Evolutionary conservation across 2,329 filamentous ascomycete genomes (phyloP), one percentile per base, ranked within the genome.

Genomic region (Falciphora oryzae): DNA sequence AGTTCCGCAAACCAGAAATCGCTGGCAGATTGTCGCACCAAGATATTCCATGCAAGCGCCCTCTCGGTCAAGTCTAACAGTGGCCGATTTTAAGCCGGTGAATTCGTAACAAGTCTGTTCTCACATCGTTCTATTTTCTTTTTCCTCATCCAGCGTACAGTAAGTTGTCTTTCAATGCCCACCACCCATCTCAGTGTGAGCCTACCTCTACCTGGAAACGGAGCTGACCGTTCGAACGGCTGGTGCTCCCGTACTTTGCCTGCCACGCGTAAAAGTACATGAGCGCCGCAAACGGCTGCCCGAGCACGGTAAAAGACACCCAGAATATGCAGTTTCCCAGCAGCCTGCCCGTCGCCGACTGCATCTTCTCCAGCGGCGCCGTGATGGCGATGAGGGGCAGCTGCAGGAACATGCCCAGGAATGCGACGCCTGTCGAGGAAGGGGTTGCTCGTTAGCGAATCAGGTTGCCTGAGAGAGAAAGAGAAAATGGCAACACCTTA

Each of bases 191-290:
- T 53, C 22, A 53, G 44, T 53, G 44, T 4, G 18, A 6, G 22
- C 44, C 44, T 13, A 53, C 44, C 44, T 53, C 44, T 10, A 53
- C 44, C 44, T 53, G 18, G 22, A 53, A 53, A n/a, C n/a, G 44
- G 18, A 53, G 7, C 44, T 53, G 44, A 6, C 44, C 44, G n/a
- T 18, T 18, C 50, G 25, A 10, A 69, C 78, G 80, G 69, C 85
- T 91, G 28, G 93, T 89, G 71, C 89, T 93, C 16, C 95, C 95
- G 74, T 97, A 97, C 79, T 98, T 98, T 64, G 92, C 92, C 78
- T 98, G 94, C 94, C 95, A 99, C 1, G 93, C 93, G 74, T 98
- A 98, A 76, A 97, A 99, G 76, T 99, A 99, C 74, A 96, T 82
- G 66, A 99, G 79, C 0, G 92, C 93, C 1, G 92, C 95, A 70